These are phyloP conservation scores for Chrysanthemum lavandulifolium DNA, from an alignment of 129 eudicot genomes.

Conservation along the genomic window DNA sequence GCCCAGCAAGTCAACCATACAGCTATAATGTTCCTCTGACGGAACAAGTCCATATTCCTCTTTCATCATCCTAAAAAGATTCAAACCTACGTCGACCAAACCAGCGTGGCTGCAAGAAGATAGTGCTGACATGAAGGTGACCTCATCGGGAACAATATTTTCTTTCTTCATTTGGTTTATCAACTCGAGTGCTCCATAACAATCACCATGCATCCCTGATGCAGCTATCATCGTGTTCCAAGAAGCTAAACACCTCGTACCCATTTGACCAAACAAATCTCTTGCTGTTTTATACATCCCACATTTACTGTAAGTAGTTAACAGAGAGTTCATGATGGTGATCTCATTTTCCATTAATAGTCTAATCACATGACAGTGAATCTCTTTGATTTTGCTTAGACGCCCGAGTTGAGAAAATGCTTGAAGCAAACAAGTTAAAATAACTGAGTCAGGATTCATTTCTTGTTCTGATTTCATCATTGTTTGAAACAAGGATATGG, in stretches of 20 bases:
- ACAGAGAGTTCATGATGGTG: conserved; percentile 47
- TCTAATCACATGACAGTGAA: conserved; percentile 44
- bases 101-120: conserved; percentile 75
- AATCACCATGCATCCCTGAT: conserved; percentile 59
- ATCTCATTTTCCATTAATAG: conserved; percentile 40
- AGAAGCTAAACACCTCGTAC: conserved; percentile 38
- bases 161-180: conserved; percentile 40
- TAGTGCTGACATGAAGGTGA: conserved; percentile 46
- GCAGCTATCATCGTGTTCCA: conserved; percentile 76
- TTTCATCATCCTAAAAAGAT: conserved; percentile 49
- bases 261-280: conserved; percentile 40
- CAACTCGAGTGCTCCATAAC: conserved; percentile 37
- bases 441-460: conserved; percentile 42
- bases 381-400: conserved; percentile 39
- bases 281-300: conserved; percentile 43
- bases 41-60: conserved; percentile 46
- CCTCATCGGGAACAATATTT: conserved; percentile 39
- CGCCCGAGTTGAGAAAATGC: conserved; percentile 46
- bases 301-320: conserved; percentile 50
- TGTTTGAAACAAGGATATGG: conserved; percentile 37
- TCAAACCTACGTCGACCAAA: conserved; percentile 43
- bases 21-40: conserved; percentile 54
- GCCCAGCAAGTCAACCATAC: conserved; percentile 58
- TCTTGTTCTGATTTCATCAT: conserved; percentile 46
- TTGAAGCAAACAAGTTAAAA: conserved; percentile 52